Evolutionary conservation across 2,329 filamentous ascomycete genomes (phyloP).

Genomic region (Penicillium sp.): DNA sequence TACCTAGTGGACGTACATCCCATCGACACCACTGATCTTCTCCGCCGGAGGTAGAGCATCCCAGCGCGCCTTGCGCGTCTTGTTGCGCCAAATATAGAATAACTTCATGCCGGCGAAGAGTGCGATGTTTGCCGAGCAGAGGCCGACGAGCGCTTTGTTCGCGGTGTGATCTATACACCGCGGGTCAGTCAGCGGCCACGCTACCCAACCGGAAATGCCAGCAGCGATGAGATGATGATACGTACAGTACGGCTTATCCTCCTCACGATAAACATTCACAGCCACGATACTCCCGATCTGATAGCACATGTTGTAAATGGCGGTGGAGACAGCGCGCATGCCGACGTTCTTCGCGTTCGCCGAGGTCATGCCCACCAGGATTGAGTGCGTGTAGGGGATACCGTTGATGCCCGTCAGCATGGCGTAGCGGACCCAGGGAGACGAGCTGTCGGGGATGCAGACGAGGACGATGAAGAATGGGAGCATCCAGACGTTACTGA

Average conservation of each 20-base stretch:
- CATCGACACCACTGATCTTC: slow-evolving; percentile 5
- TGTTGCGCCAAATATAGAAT: slow-evolving; percentile 13
- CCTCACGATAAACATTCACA: slow-evolving; percentile 6
- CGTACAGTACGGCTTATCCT: slow-evolving; percentile 14
- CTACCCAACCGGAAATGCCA: too few species aligned
- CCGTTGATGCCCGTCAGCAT: slow-evolving; percentile 10
- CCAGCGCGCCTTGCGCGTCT: not conserved
- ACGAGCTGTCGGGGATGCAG: not conserved
- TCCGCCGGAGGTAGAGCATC: not conserved
- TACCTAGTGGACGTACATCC: not conserved
- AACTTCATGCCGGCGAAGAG: slow-evolving; percentile 7
- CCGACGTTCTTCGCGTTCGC: slow-evolving; percentile 8
- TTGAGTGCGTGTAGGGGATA: slow-evolving; percentile 10
- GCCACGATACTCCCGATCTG: slow-evolving; percentile 13
- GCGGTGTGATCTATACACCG: not conserved
- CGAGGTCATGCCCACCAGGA: slow-evolving; percentile 7
- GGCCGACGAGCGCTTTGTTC: not conserved
- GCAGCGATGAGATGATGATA: too few species aligned
- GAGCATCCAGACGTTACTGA: slow-evolving; percentile 16
- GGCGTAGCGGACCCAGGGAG: slow-evolving; percentile 11
- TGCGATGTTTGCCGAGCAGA: slow-evolving; percentile 6
- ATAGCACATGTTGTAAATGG: slow-evolving; percentile 11
- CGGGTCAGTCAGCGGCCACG: too few species aligned
- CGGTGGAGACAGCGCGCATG: slow-evolving; percentile 10
- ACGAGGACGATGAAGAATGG: slow-evolving; percentile 13